Conservation (phyloP, 108 stramenopile species). For the Hondaea fermentalgiana region DNA sequence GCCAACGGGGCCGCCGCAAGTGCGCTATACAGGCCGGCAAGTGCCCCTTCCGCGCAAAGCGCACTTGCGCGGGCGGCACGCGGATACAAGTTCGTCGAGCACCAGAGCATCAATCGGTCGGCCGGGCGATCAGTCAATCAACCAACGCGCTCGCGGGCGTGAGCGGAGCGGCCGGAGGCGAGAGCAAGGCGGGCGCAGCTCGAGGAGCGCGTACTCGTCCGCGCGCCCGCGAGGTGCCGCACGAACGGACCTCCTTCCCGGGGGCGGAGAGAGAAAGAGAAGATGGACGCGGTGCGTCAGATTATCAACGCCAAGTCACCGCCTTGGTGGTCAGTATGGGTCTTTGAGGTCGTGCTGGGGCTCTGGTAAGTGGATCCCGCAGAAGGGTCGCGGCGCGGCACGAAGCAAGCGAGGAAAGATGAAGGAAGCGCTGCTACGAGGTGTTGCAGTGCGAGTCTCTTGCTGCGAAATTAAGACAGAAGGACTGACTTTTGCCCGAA, state of each 20-base stretch:
- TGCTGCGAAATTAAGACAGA: neutral
- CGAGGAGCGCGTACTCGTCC: neutral
- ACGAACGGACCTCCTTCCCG: neutral
- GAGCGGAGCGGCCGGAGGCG: too few species aligned
- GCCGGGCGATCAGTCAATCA: too few species aligned
- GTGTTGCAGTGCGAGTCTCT: neutral
- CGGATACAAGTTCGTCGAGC: too few species aligned
- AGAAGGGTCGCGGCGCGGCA: neutral
- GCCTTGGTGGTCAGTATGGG: neutral
- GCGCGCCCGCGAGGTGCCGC: neutral
- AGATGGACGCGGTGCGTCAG: neutral
- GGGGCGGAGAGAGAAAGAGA: neutral
- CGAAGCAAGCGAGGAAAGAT: neutral
- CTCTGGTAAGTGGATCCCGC: neutral
- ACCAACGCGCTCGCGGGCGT: too few species aligned
- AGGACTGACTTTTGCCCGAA: neutral
- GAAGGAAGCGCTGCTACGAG: neutral
- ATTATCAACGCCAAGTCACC: neutral
- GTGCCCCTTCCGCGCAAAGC: too few species aligned
- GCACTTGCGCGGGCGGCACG: too few species aligned
- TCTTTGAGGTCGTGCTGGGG: neutral
- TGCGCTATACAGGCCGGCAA: too few species aligned
- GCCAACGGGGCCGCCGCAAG: too few species aligned
- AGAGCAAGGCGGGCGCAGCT: too few species aligned
- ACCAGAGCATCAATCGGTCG: too few species aligned